These are phyloP conservation scores for Ajuga chamaepitys DNA, from an alignment of 257 asterid species.

Conservation along the genomic window DNA sequence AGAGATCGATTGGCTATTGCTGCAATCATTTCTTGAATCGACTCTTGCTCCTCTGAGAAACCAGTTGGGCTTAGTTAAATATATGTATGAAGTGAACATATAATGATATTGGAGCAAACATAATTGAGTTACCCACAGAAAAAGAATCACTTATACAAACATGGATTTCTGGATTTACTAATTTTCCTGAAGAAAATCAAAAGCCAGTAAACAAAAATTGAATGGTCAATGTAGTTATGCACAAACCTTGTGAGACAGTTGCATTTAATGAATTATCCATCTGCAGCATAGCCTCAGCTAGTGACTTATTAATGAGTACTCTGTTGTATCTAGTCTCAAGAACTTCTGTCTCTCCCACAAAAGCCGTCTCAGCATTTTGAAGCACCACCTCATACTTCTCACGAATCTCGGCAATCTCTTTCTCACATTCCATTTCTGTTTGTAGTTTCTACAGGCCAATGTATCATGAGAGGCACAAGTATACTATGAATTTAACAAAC, in stretches of 20 bases:
- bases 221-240: background rate
- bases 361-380: constrained; percentile 16
- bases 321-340: constrained; percentile 18
- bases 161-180: background rate
- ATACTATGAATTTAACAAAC: background rate
- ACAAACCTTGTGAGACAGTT: constrained; percentile 24
- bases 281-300: constrained; percentile 36
- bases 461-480: too few species aligned
- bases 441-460: constrained; percentile 31
- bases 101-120: too few species aligned
- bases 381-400: constrained; percentile 25
- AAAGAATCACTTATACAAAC: too few species aligned
- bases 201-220: background rate
- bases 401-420: constrained; percentile 28
- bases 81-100: constrained; percentile 13
- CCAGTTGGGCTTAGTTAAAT: constrained; percentile 2
- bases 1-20: too few species aligned
- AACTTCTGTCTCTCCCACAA: constrained; percentile 4
- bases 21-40: too few species aligned
- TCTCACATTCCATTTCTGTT: constrained; percentile 25
- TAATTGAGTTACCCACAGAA: background rate
- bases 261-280: background rate
- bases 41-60: background rate
- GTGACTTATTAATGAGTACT: constrained; percentile 17
- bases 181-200: background rate